These are phyloP conservation scores for Pseudogymnoascus sp. DNA, from an alignment of 2,329 filamentous ascomycete species.

Conservation along the genomic window DNA sequence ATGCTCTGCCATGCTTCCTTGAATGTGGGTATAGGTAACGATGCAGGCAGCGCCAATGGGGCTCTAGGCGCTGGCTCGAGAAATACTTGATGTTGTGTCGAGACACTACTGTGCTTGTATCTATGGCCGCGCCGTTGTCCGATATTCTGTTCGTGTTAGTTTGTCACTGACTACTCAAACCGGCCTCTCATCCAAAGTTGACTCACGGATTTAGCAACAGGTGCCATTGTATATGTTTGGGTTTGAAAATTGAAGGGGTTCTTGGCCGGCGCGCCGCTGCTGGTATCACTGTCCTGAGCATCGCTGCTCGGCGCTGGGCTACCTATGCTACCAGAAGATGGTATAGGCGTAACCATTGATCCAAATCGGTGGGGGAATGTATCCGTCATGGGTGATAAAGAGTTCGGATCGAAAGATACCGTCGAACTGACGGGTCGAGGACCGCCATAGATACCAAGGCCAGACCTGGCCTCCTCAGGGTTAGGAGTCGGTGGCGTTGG, in stretches of 20 bases:
- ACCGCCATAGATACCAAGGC: slow-evolving; percentile 20
- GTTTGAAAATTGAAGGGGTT: slow-evolving; percentile 95
- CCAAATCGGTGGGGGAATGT: slow-evolving; percentile 27
- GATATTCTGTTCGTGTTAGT: slow-evolving; percentile 54
- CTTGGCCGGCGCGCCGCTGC: slow-evolving; percentile 27
- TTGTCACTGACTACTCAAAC: slow-evolving; percentile 21
- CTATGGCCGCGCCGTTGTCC: slow-evolving; percentile 90
- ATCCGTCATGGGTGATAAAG: slow-evolving; percentile 39
- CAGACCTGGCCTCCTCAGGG: slow-evolving; percentile 28
- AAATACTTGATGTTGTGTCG: slow-evolving; percentile 83
- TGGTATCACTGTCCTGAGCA: slow-evolving; percentile 28
- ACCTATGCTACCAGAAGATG: slow-evolving; percentile 19
- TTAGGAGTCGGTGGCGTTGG: slow-evolving; percentile 52
- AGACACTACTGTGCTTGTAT: slow-evolving; percentile 95
- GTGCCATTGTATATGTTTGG: slow-evolving; percentile 64
- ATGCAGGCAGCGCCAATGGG: slow-evolving; percentile 81
- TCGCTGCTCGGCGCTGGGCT: slow-evolving; percentile 17
- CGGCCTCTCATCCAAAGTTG: slow-evolving; percentile 8
- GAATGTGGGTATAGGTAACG: slow-evolving; percentile 82
- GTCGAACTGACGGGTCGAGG: slow-evolving; percentile 23
- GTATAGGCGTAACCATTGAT: slow-evolving; percentile 29
- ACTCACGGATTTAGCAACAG: slow-evolving; percentile 65
- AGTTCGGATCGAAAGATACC: slow-evolving; percentile 35
- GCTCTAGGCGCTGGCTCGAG: slow-evolving; percentile 81
- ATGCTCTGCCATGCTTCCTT: slow-evolving; percentile 85